Percentiles rank a stretch among this genome's conserved stretches.
Evolutionary conservation across 2,329 filamentous ascomycete species (phyloP).

Genomic region (Tolypocladium ovalisporum): DNA sequence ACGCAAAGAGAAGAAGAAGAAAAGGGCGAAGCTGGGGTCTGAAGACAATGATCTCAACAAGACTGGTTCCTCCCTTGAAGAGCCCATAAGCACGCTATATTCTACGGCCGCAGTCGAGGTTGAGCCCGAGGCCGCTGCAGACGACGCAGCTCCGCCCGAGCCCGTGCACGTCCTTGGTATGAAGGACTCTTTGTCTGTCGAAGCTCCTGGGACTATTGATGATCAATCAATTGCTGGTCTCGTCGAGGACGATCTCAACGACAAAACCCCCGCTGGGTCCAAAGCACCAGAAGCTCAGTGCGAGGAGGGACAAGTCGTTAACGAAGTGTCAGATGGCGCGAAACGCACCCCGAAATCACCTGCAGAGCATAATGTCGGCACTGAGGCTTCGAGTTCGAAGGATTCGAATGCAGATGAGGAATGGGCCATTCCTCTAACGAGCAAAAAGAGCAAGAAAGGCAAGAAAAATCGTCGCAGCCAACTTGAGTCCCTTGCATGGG

Average conservation of each 20-base stretch:
- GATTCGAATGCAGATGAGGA: constrained; percentile 5
- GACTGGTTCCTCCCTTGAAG: constrained; percentile 2
- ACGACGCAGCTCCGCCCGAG: not conserved
- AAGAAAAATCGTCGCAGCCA: constrained; percentile 7
- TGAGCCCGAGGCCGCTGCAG: not conserved
- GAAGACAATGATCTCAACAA: constrained; percentile 2
- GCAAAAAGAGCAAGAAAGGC: constrained; percentile 11
- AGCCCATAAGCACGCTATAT: not conserved
- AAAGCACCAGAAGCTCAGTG: not conserved
- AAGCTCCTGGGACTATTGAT: too few species aligned
- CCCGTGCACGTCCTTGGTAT: not conserved
- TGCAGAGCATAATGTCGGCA: not conserved
- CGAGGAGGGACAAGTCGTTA: not conserved
- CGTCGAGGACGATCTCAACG: not conserved
- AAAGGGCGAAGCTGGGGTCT: constrained; percentile 2
- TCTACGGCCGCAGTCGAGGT: not conserved
- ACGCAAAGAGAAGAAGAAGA: constrained; percentile 18
- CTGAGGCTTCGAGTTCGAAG: not conserved
- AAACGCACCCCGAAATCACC: not conserved
- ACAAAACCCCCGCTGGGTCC: too few species aligned
- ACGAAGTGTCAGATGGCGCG: not conserved
- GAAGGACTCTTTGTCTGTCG: not conserved
- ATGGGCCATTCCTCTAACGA: constrained; percentile 1
- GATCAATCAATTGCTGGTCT: not conserved
- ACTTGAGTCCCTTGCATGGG: constrained; percentile 1